Base-by-base conservation (phyloP, 129 eudicot genomes). In the Artemisia argyi region DNA sequence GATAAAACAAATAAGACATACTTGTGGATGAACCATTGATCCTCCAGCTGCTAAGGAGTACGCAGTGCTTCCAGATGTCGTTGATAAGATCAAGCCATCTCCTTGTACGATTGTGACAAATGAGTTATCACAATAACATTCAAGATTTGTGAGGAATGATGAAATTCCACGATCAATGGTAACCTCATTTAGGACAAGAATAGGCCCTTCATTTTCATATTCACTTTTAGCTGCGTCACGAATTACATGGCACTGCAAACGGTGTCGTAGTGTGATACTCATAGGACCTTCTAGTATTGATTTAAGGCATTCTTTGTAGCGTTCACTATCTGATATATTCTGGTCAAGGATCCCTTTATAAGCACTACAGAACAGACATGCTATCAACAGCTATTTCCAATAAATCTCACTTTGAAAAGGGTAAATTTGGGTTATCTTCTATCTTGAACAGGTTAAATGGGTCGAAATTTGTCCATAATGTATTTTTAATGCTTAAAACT, bases 21-120 rank as follows among this genome's bases (percentile, higher is more conserved):
- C 97, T 89, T 88, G 99, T 50, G 99, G 99, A 83, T 90, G 99
- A 39, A 94, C 97, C 97, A 94, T 90, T 49, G 99, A 94, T 30
- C 99, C 97, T 49, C 99, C 99, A 68, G 99, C 97, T 10, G 99
- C 99, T 53, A 90, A 84, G 60, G 99, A 94, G 82, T 94, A 94
- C 1, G 99, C 99, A 71, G 99, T 90, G 82, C 99, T 94, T 16
- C 99, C 99, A 20, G 99, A 94, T 18, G 99, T 88, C 1, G 99
- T 91, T 32, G 99, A 95, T 57, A 95, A 82, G 61, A 95, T 86
- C 69, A 95, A 80, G 13, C 97, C 99, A 62, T 91, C 99, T 65
- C 99, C 99, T 85, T 95, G 99, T 11, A 95, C 99, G 11, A 86
- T 77, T 32, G 99, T 95, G 57, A 95, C 96, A 47, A 91, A 95